A percentile compares a stretch with the other conserved stretches of the same genome.
These are phyloP conservation scores for Yamagishiella unicocca DNA, from an alignment of 139 green algal genomes.

Conservation along the genomic window DNA sequence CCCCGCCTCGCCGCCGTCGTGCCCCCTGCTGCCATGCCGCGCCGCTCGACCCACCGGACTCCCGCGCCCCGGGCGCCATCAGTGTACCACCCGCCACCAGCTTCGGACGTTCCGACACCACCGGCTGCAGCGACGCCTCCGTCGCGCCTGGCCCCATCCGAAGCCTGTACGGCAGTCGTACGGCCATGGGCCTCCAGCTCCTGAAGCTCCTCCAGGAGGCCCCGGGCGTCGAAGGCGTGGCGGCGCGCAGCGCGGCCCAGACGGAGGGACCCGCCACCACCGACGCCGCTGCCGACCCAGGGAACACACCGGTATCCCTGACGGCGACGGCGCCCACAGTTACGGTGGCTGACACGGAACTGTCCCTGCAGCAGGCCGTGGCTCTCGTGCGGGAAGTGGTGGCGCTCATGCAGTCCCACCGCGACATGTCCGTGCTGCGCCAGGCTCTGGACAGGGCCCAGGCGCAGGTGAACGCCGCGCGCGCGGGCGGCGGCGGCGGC, in stretches of 20 bases:
- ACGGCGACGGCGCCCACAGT: no score
- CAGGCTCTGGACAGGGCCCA: neutral
- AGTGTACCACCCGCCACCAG: no score
- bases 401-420: neutral
- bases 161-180: conserved; percentile 32
- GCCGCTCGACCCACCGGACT: no score
- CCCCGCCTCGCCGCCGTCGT: no score
- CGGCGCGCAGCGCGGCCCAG: neutral
- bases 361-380: neutral
- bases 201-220: neutral
- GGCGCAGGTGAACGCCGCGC: neutral
- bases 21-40: no score
- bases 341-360: no score
- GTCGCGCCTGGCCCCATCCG: neutral
- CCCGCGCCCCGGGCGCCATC: no score
- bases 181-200: neutral
- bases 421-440: neutral
- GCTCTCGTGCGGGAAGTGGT: neutral
- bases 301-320: no score
- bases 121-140: neutral
- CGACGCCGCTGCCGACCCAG: neutral
- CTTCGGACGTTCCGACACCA: no score
- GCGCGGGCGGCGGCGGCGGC: neutral
- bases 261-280: neutral
- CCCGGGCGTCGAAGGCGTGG: neutral